phyloP scores from a whole-genome alignment of 805 yeast species.

The Starmerella potacharoeniae region DNA sequence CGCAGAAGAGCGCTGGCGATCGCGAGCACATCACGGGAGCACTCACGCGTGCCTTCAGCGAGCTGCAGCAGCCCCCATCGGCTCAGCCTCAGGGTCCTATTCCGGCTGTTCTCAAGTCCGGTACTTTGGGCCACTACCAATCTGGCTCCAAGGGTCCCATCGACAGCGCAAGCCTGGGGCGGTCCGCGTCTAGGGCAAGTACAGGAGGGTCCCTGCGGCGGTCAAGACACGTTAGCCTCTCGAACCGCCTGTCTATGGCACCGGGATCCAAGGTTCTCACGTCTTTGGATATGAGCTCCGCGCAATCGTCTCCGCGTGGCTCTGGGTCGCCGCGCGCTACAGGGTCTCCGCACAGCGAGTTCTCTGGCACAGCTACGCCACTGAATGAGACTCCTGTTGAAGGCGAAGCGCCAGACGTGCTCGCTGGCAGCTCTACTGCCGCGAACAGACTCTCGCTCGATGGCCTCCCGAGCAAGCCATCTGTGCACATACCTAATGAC shows the following conservation, averaged over 20 bases:
- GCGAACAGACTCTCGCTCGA: background rate
- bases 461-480: background rate
- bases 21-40: constrained; percentile 11
- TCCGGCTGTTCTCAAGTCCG: constrained; percentile 17
- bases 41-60: constrained; percentile 6
- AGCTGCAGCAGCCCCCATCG: constrained; percentile 3
- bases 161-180: background rate
- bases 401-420: too few relatives aligned
- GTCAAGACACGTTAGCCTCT: background rate
- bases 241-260: background rate
- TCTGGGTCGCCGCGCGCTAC: too few relatives aligned
- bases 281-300: background rate
- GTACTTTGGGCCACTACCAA: background rate
- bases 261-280: background rate
- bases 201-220: background rate
- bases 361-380: background rate
- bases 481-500: background rate
- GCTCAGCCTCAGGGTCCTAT: background rate
- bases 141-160: background rate
- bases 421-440: background rate
- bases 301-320: too few relatives aligned
- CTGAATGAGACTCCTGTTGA: background rate
- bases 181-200: background rate
- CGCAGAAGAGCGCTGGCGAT: constrained; percentile 8
- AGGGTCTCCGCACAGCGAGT: background rate